Base-by-base conservation (phyloP, 2,329 filamentous ascomycete genomes). In the Cercospora beticola region DNA sequence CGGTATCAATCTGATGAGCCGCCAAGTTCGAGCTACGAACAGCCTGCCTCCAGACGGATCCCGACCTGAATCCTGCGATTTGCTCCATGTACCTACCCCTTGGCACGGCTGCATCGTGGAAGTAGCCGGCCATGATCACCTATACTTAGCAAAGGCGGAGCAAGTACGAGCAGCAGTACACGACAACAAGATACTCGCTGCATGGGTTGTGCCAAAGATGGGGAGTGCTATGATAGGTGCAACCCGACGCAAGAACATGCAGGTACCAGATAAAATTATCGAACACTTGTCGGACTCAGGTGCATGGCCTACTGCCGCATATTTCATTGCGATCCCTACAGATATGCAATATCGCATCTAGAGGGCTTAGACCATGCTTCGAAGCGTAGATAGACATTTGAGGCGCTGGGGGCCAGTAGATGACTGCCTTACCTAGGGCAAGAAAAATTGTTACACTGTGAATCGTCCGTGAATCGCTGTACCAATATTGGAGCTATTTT, bases 101-200 rank as follows among this genome's bases (percentile, higher is more conserved):
- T 65, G 62, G 62, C 62, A 65, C 36, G 62, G 63, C 63, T 65
- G 63, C 33, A 65, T 65, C 14, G 63, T 65, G 26, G 63, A 65
- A 36, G 26, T 65, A 10, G 54, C 46, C 9, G 63, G 54, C 54
- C 49, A 65, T 18, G 16, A 31, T 26, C 31, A 58, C 18, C 52
- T 65, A 10, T 65, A 65, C 63, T 21, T 65, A 54, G 40, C 63
- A n/a, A 65, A 65, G 33, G 49, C 43, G 6, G 46, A 65, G 16
- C 31, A 56, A n/a, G 62, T 57, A 23, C 40, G 31, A 23, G 46
- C 40, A 56, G 62, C 62, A 10, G 30, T 64, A 31, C 33, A 56
- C 18, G 26, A 56, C 10, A 57, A 64, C n/a, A 43, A 62, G 33
- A 28, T 62, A 43, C 14, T 62, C 10, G 60, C 33, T 14, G 60